phyloP scores from a whole-genome alignment of 2,329 filamentous ascomycete genomes.

The Helotiales sp. region DNA sequence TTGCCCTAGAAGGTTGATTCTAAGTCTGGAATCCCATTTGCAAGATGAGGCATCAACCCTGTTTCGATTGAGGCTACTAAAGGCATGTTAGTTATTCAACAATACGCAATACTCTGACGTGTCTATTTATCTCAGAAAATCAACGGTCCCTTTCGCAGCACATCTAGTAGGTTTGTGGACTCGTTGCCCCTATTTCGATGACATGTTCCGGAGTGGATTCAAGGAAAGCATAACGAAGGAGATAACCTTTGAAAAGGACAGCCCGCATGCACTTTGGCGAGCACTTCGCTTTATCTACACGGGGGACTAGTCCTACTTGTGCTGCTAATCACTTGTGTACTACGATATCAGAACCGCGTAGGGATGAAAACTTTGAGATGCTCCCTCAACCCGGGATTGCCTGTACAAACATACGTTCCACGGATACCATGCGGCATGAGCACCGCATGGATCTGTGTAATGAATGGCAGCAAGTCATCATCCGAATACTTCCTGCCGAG shows the following conservation, averaged over 20 bases:
- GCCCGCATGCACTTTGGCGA: constrained; percentile 29
- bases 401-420: constrained; percentile 25
- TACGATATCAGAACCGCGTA: constrained; percentile 10
- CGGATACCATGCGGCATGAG: constrained; percentile 27
- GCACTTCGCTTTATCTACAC: constrained; percentile 33
- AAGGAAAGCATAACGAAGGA: constrained; percentile 28
- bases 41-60: background rate
- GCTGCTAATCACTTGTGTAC: no score
- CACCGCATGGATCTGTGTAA: constrained; percentile 28
- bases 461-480: constrained; percentile 28
- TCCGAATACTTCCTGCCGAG: constrained; percentile 27
- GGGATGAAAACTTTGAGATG: constrained; percentile 26
- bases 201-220: constrained; percentile 27
- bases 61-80: no score
- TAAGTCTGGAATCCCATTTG: background rate
- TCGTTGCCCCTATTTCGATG: constrained; percentile 28
- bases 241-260: constrained; percentile 30
- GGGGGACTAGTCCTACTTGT: constrained; percentile 30
- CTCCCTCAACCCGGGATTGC: constrained; percentile 23
- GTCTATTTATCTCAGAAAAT: constrained; percentile 26
- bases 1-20: background rate
- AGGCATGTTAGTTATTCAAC: no score
- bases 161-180: constrained; percentile 24
- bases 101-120: constrained; percentile 23
- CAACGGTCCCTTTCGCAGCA: constrained; percentile 25